Conservation (phyloP, 1,284 basidiomycete species). For the Ganoderma meredithae region DNA sequence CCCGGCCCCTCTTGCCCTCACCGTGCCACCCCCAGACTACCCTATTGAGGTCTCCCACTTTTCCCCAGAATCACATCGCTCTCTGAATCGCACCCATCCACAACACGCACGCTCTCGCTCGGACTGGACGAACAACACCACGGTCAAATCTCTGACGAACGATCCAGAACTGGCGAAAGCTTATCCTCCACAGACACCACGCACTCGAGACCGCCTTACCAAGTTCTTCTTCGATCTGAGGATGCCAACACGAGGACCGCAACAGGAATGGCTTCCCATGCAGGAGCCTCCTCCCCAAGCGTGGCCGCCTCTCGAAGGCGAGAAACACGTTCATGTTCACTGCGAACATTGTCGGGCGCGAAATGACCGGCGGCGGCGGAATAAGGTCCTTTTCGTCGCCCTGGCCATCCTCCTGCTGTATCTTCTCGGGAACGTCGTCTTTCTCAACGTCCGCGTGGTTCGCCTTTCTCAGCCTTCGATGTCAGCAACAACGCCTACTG, state of each 20-base stretch:
- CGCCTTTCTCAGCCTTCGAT: constrained; percentile 28
- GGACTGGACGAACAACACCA: constrained; percentile 35
- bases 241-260: constrained; percentile 33
- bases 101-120: constrained; percentile 32
- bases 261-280: constrained; percentile 40
- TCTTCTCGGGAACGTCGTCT: constrained; percentile 50
- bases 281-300: constrained; percentile 39
- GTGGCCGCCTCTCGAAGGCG: constrained; percentile 51
- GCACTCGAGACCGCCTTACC: constrained; percentile 45
- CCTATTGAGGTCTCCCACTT: constrained; percentile 34
- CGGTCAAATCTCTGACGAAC: constrained; percentile 30
- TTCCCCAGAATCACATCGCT: constrained; percentile 30
- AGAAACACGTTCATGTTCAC: constrained; percentile 43
- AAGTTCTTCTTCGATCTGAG: constrained; percentile 48
- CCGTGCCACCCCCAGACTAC: constrained; percentile 34
- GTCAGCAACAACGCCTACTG: constrained; percentile 23
- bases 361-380: constrained; percentile 41
- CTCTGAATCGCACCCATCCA: constrained; percentile 18
- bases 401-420: constrained; percentile 52
- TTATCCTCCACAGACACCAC: constrained; percentile 19
- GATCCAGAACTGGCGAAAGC: constrained; percentile 28
- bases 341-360: constrained; percentile 42
- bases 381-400: constrained; percentile 41
- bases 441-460: constrained; percentile 49
- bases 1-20: constrained; percentile 36